Evolutionary conservation across 192 early-diverging fungal species (phyloP), one percentile per base, ranked within the genome.

Genomic region (Coemansia sp.): DNA sequence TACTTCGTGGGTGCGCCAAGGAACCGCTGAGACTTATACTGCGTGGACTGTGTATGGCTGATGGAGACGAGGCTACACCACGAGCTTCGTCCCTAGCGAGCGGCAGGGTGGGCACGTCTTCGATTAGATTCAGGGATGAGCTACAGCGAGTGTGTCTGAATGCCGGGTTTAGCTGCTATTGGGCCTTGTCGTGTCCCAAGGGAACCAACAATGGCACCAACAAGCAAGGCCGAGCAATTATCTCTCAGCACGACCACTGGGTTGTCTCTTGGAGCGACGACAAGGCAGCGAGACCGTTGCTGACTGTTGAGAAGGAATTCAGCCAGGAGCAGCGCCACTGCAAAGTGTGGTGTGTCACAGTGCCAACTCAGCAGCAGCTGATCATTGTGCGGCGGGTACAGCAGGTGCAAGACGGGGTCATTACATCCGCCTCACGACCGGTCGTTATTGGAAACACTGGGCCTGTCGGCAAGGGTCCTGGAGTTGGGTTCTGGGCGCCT

Each of bases 401-500:
- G 1, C 62, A 53, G 17, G 21, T 32, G 9, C 64, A 68, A 29
- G 46, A 21, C 44, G 75, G 64, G 3, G 19, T 25, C 14, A 65
- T 76, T 10, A 25, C 14, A 4, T 32, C 61, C 7, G 75, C 75
- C 5, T 50, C 62, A 62, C 51, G 61, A 7, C 64, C 95, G 88
- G 59, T 75, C 17, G 64, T 75, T 29, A 46, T 75, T 3, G 74
- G 74, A 45, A 75, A 76, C 83, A 96, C 94, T 6, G 98, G 95
- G 0, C 90, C 96, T 3, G 95, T 99, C 25, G 95, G 95, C 32
- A 98, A 98, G 78, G 98, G 98, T 41, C 98, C 98, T 14, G 98
- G 98, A 71, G 92, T 93, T 63, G 98, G 98, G 38, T 95, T 99
- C 78, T 99, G 98, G 98, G 96, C 96, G 10, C 98, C 98, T 19